Base-by-base conservation (phyloP, 2,329 filamentous ascomycete genomes). In the Aspergillus tanneri region DNA sequence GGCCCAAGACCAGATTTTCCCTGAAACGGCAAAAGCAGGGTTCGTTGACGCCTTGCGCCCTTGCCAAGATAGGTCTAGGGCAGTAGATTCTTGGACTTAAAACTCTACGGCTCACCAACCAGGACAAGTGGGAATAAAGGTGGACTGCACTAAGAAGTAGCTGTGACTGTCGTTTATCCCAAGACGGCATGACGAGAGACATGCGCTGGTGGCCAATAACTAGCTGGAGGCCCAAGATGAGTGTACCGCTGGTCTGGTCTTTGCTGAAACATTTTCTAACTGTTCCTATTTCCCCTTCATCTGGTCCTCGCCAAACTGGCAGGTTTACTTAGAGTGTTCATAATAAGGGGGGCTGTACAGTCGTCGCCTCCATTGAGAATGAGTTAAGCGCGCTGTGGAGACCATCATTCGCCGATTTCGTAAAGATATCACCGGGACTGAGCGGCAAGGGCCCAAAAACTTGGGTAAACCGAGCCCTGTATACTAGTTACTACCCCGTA, bases 11-110 rank as follows among this genome's bases (percentile, higher is more conserved):
- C 40, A 32, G 45, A 37, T 43, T 24, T 49, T 56, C 36, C 56
- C 54, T 44, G 35, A 59, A 58, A 46, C 14, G 44, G 58, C 41
- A 58, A 60, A 60, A 60, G 58, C 39, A 60, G 47, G 46, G 41
- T 42, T 49, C 46, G 35, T 27, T 14, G n/a, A 25, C 19, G 30
- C 18, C 22, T 16, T 11, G 36, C 4, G 14, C 28, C 43, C 30
- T 50, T 40, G 16, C 47, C 38, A 3, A 41, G 36, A 52, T 42
- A 47, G 36, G 51, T 11, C 43, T 50, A 55, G 52, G 27, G 44
- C 37, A 14, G 2, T 3, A 16, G 28, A 5, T 30, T 11, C n/a
- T n/a, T n/a, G n/a, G n/a, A n/a, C n/a, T n/a, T n/a, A n/a, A n/a
- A n/a, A n/a, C n/a, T n/a, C n/a, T n/a, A n/a, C n/a, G n/a, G n/a